A percentile compares a stretch with the other conserved stretches of the same genome.
These are phyloP conservation scores for Eragrostis tef DNA, from an alignment of 202 grass and related monocot species.

Conservation along the genomic window DNA sequence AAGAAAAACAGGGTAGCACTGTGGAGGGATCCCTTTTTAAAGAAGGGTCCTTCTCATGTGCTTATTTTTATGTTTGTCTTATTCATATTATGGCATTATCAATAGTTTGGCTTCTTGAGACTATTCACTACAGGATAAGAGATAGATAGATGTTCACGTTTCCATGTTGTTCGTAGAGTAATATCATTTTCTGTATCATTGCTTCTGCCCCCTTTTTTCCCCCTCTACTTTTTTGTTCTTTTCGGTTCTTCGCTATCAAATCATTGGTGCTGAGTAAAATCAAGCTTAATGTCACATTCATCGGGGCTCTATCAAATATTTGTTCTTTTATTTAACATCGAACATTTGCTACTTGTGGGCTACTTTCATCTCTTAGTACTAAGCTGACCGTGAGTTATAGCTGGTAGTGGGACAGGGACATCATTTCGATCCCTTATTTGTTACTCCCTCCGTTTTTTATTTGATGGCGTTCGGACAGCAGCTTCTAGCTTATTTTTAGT, in stretches of 20 bases:
- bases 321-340: slow-evolving; percentile 30
- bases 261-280: not conserved
- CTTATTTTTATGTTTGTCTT: slow-evolving; percentile 13
- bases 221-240: not conserved
- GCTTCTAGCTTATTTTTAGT: too few species aligned
- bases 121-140: not conserved
- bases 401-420: not conserved
- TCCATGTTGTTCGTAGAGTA: not conserved
- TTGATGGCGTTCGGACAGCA: too few species aligned
- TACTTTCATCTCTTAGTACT: slow-evolving; percentile 31
- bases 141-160: slow-evolving; percentile 12
- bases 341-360: slow-evolving; percentile 24
- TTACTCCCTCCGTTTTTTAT: too few species aligned
- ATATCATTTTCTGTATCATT: not conserved
- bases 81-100: not conserved
- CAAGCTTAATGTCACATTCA: not conserved
- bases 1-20: too few species aligned
- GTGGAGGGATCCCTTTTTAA: too few species aligned
- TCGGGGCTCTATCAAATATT: slow-evolving; percentile 3
- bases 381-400: not conserved
- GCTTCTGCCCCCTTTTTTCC: not conserved
- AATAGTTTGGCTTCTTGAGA: slow-evolving; percentile 29
- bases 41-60: not conserved
- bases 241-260: slow-evolving; percentile 31
- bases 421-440: not conserved